Evolutionary conservation across 805 yeast species (phyloP).

Genomic region (Ogataea philodendri): DNA sequence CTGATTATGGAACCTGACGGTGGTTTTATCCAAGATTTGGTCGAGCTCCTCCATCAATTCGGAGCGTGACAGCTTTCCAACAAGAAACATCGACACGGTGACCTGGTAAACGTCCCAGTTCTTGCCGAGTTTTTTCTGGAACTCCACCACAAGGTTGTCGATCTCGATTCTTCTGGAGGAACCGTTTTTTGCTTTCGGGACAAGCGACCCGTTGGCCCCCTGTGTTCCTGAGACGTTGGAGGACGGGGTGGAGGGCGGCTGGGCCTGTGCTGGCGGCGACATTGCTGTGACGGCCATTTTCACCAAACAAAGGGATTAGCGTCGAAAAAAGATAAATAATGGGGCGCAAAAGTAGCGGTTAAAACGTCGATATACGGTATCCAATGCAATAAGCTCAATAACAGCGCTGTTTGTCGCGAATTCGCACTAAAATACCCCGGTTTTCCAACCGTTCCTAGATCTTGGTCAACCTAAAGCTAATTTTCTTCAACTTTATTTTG

Average conservation of each 20-base stretch:
- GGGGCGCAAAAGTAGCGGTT: no score
- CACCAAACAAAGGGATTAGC: background rate
- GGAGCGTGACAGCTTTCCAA: constrained; percentile 73
- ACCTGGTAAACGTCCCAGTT: constrained; percentile 88
- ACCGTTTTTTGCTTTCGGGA: constrained; percentile 20
- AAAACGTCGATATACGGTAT: no score
- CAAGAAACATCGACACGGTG: constrained; percentile 67
- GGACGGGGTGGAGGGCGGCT: constrained; percentile 12
- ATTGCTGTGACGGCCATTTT: constrained; percentile 13
- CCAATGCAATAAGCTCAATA: no score
- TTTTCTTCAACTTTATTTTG: constrained; percentile 12
- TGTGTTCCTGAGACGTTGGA: constrained; percentile 6
- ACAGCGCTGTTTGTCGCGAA: no score
- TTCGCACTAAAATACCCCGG: no score
- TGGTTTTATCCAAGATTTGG: constrained; percentile 49
- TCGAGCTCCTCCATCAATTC: constrained; percentile 65
- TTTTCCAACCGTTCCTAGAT: no score
- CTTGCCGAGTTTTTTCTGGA: constrained; percentile 69
- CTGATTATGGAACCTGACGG: constrained; percentile 75
- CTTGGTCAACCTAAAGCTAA: constrained; percentile 3
- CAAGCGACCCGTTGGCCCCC: constrained; percentile 9
- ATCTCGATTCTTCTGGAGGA: constrained; percentile 49
- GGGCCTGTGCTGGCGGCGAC: constrained; percentile 15
- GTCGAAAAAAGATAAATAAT: constrained; percentile 1
- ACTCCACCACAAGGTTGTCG: constrained; percentile 65